Conservation (phyloP, 2,329 filamentous ascomycete species). For the Penicillium sp. region DNA sequence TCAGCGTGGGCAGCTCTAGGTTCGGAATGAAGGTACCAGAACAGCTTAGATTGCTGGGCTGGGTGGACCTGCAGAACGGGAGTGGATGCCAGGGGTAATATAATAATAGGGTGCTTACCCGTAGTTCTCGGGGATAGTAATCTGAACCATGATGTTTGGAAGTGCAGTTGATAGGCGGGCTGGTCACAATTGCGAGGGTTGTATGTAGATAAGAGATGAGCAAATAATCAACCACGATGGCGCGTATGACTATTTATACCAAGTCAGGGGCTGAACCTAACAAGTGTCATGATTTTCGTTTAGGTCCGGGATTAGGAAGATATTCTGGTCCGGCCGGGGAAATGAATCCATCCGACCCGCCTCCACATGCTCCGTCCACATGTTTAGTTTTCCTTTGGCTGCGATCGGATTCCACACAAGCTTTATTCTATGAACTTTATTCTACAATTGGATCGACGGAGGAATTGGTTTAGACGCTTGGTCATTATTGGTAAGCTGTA, state of each 20-base stretch:
- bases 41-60: neutral
- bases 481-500: too few relatives aligned
- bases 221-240: neutral
- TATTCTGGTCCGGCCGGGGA: conserved; percentile 7
- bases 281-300: neutral
- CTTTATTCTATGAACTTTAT: neutral
- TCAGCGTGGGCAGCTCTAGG: conserved; percentile 7
- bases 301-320: neutral
- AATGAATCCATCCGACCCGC: conserved; percentile 19
- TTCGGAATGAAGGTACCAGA: neutral
- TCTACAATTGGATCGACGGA: neutral
- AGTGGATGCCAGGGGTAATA: neutral
- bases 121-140: conserved; percentile 54
- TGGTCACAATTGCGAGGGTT: neutral
- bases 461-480: neutral
- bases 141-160: conserved; percentile 40
- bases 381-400: neutral
- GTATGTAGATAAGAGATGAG: neutral
- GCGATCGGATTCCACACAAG: neutral
- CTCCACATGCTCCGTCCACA: too few relatives aligned
- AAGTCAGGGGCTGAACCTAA: neutral
- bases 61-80: neutral
- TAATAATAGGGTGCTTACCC: conserved; percentile 39
- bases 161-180: neutral
- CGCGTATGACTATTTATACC: conserved; percentile 16